Evolutionary conservation across 441 rosid species (phyloP), one percentile per base, ranked within the genome.

Genomic region (Flueggea neowawraea): DNA sequence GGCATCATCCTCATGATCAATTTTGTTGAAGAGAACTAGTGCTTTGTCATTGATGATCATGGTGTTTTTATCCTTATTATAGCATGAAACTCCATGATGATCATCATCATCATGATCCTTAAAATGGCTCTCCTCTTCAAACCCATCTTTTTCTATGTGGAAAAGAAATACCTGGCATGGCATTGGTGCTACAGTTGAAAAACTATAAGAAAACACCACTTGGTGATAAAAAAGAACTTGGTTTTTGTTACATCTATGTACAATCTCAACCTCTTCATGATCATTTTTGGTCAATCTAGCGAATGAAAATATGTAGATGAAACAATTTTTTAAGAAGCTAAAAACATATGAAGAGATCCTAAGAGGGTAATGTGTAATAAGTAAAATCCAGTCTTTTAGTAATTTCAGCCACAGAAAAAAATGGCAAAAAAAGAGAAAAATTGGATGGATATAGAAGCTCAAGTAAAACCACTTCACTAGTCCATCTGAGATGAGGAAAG

Each of bases 401-500:
- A 74, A 31, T 49, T 60, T 66, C 49, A 86, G 80, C 80, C 80
- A 82, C 17, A 86, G 75, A 74, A 80, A 77, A 72, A 84, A 52
- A 62, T 64, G 87, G 71, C 87, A 86, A 39, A 64, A 43, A 61
- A 75, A 43, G 36, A 88, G 84, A 61, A 84, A 64, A 73, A 79
- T 10, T 17, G 84, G 91, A 72, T 81, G 84, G 79, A 88, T 77
- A 64, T 79, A 83, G 84, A 88, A 74, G 80, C 78, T 83, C 71
- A 91, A 67, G 71, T 62, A 82, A 61, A 78, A 70, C 88, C 83
- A 84, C 69, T 79, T 85, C 65, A 66, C 68, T 16, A 67, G 72
- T 57, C 89, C 89, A 69, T 77, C 64, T 54, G 84, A 82, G 71
- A 86, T 80, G 61, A 88, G 55, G 61, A 68, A 6, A 22, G 79